These are phyloP conservation scores for Bonia amplexicaulis DNA, from an alignment of 176 grass and related monocot species.

Conservation along the genomic window DNA sequence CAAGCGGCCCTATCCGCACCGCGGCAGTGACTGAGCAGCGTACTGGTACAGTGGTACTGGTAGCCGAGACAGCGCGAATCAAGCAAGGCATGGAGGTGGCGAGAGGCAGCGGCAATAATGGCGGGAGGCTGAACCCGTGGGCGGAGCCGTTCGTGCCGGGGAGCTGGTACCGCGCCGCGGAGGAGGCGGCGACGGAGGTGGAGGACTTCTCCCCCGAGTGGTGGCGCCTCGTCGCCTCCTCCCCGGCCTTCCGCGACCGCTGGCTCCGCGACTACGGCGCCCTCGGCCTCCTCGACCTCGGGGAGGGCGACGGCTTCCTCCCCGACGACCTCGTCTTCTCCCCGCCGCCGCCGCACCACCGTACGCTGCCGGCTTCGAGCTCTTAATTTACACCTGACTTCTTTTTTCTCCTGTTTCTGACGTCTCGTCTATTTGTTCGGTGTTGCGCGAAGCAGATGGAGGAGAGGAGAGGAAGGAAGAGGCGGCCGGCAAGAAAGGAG, in stretches of 20 bases:
- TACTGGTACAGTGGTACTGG: too few species aligned
- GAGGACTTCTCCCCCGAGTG: constrained; percentile 55
- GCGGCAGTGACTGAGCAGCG: neutral
- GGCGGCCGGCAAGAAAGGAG: neutral
- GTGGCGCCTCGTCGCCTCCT: constrained; percentile 43
- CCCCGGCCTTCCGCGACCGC: constrained; percentile 43
- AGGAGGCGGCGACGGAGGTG: constrained; percentile 13
- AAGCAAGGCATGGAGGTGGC: constrained; percentile 18
- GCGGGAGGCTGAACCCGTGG: constrained; percentile 48
- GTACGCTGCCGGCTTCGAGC: neutral
- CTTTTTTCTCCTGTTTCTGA: neutral
- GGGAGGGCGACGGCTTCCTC: neutral
- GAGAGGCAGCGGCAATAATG: neutral
- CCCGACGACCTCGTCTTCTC: constrained; percentile 23
- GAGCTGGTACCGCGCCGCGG: constrained; percentile 2
- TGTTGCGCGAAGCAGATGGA: neutral
- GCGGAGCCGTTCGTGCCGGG: constrained; percentile 49
- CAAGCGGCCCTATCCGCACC: neutral
- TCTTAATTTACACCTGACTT: too few species aligned
- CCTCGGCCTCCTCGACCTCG: constrained; percentile 26
- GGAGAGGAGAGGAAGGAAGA: neutral
- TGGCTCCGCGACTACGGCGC: constrained; percentile 42
- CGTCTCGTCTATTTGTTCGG: too few species aligned
- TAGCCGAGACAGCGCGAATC: neutral
- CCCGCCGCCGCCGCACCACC: neutral